Evolutionary conservation across 2,329 filamentous ascomycete species (phyloP).

Genomic region (Rutstroemia sp.): DNA sequence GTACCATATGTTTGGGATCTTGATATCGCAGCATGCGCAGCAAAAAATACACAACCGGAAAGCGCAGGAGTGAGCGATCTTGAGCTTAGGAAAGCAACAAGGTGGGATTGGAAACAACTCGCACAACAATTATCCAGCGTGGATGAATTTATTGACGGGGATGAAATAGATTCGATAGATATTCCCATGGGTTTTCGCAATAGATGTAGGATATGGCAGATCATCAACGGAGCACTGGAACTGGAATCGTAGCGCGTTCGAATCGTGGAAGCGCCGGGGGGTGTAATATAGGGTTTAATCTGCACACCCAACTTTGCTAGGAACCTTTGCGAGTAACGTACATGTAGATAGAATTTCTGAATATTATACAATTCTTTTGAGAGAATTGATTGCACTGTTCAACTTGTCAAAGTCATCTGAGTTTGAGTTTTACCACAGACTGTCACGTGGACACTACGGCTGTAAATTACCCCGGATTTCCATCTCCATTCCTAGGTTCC

Average conservation of each 20-base stretch:
- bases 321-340: too few relatives aligned
- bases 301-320: too few relatives aligned
- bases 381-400: too few relatives aligned
- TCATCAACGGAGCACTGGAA: not conserved
- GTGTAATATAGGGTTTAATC: too few relatives aligned
- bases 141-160: not conserved
- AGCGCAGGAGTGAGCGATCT: too few relatives aligned
- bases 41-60: not conserved
- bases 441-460: not conserved
- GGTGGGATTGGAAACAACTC: not conserved
- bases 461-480: not conserved
- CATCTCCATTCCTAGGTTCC: not conserved
- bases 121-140: not conserved
- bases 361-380: too few relatives aligned
- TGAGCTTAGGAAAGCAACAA: not conserved
- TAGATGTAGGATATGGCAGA: conserved; percentile 1
- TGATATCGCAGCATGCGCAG: not conserved
- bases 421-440: too few relatives aligned
- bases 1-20: conserved; percentile 1
- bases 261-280: too few relatives aligned
- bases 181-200: not conserved
- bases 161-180: not conserved
- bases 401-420: too few relatives aligned
- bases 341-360: too few relatives aligned
- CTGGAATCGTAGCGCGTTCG: too few relatives aligned